Base-by-base conservation (phyloP, 176 grass and related monocot species). In the Elaeis guineensis region DNA sequence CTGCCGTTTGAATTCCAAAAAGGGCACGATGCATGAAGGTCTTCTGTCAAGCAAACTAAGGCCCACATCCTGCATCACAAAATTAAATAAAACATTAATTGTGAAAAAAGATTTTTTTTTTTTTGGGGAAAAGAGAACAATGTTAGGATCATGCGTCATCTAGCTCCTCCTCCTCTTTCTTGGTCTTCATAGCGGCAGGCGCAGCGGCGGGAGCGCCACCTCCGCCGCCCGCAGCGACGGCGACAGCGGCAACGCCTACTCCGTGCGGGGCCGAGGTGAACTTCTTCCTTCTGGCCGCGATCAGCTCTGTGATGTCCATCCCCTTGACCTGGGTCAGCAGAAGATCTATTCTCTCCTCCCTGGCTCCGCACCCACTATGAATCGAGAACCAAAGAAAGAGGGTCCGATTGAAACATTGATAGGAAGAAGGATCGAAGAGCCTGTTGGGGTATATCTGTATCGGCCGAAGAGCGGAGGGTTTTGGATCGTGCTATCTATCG, bases 91-190 rank as follows among this genome's bases (percentile, higher is more conserved):
- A 22, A 20, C 3, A 21, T 48, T 9, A 62, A 48, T 29, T 30
- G 9, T 0, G 5, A 32, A 17, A 20, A 21, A 63, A 5, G 1
- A 8, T 1, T 32, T 9, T 39, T 9, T 9, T 44, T 35, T 6
- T 30, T 30, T 24, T 24, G 3, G 3, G 5, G 2, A 35, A 35
- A 44, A 44, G 1, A 9, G 6, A 23, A 23, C 23, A 11, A 35
- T 35, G 7, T 0, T 30, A 63, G 18, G 23, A 1, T 23, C 23
- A 23, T 23, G 3, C 23, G 0, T 63, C 61, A 12, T 63, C 61
- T 3, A 4, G 50, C 49, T 63, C 61, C 39, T 63, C 60, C 60
- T 63, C 44, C 48, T 62, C 60, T 19, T 62, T 49, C 17, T 35
- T 15, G 17, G 7, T 19, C 4, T 39, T 19, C 18, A 17, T 26